Conservation (phyloP, 495 filamentous ascomycete genomes). For the Haplographium delicatum region DNA sequence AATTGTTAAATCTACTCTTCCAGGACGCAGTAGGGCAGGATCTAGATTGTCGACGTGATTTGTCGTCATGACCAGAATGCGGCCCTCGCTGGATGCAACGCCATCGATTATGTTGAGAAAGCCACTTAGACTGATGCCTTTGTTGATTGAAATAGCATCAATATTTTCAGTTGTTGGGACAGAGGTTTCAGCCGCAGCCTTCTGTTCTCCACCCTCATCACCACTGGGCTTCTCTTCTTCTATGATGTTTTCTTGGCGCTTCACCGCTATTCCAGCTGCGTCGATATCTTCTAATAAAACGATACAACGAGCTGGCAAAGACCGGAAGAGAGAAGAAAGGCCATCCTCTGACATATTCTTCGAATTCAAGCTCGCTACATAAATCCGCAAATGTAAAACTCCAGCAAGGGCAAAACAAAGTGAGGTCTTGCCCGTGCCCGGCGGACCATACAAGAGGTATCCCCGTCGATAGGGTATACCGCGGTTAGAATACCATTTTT, state of each 20-base stretch:
- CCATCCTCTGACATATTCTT: too few species aligned
- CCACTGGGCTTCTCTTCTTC: too few species aligned
- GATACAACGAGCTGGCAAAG: slow-evolving; percentile 56
- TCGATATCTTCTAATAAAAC: slow-evolving; percentile 72
- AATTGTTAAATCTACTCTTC: slow-evolving; percentile 83
- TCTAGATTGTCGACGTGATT: slow-evolving; percentile 70
- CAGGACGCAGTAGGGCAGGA: slow-evolving; percentile 65
- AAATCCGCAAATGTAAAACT: too few species aligned
- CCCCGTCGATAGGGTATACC: slow-evolving; percentile 74
- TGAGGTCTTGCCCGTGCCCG: too few species aligned
- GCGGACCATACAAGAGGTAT: slow-evolving; percentile 82
- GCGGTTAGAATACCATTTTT: slow-evolving; percentile 69
- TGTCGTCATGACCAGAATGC: slow-evolving; percentile 77
- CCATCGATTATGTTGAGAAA: slow-evolving; percentile 74
- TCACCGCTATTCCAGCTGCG: slow-evolving; percentile 48
- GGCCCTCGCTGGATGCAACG: slow-evolving; percentile 65
- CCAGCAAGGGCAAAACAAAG: slow-evolving; percentile 39
- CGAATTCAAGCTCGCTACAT: too few species aligned
- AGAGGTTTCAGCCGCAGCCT: too few species aligned
- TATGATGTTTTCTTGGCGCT: too few species aligned
- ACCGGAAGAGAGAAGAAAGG: too few species aligned
- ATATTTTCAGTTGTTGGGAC: too few species aligned
- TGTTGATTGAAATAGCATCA: background rate
- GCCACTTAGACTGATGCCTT: slow-evolving; percentile 51
- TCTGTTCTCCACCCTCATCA: too few species aligned